Percentiles rank a stretch among this genome's conserved stretches.
Conservation (phyloP, 140 eudicot species). For the Bidens hawaiensis region DNA sequence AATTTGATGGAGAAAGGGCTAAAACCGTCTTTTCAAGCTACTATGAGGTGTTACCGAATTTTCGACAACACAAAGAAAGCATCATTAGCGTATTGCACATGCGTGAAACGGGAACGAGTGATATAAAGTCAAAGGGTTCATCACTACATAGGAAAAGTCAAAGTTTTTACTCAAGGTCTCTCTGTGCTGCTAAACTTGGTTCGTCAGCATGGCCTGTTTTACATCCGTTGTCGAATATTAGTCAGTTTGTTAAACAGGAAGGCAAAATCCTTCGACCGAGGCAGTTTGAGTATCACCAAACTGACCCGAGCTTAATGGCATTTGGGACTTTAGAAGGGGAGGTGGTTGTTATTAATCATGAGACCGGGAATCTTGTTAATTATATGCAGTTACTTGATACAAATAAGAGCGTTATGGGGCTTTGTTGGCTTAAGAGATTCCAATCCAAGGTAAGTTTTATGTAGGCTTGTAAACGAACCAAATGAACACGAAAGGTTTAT, state of each 20-base stretch:
- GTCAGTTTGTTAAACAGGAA: constrained; percentile 24
- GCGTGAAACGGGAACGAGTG: constrained; percentile 65
- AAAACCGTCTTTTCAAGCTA: constrained; percentile 42
- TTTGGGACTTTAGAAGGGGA: constrained; percentile 86
- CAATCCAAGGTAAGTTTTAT: constrained; percentile 66
- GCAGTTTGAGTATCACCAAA: constrained; percentile 89
- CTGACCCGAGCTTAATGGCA: constrained; percentile 59
- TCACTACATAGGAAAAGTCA: constrained; percentile 35
- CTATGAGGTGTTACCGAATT: constrained; percentile 70
- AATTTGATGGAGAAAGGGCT: constrained; percentile 44
- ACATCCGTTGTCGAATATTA: constrained; percentile 40
- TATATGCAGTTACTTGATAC: constrained; percentile 45
- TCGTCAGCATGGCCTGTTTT: constrained; percentile 54
- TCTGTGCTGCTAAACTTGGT: constrained; percentile 75
- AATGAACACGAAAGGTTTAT: too few relatives aligned
- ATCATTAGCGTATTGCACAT: constrained; percentile 44
- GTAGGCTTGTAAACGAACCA: neutral
- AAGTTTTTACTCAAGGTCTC: constrained; percentile 52
- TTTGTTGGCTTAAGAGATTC: constrained; percentile 73
- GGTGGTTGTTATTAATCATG: constrained; percentile 70
- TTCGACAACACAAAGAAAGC: constrained; percentile 54
- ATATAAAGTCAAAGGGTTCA: constrained; percentile 24
- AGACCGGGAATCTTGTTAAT: constrained; percentile 45
- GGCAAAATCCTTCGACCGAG: constrained; percentile 57
- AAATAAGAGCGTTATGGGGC: constrained; percentile 60